Evolutionary conservation across 495 filamentous ascomycete species (phyloP), one percentile per base, ranked within the genome.

Genomic region (Tetracladium setigerum): DNA sequence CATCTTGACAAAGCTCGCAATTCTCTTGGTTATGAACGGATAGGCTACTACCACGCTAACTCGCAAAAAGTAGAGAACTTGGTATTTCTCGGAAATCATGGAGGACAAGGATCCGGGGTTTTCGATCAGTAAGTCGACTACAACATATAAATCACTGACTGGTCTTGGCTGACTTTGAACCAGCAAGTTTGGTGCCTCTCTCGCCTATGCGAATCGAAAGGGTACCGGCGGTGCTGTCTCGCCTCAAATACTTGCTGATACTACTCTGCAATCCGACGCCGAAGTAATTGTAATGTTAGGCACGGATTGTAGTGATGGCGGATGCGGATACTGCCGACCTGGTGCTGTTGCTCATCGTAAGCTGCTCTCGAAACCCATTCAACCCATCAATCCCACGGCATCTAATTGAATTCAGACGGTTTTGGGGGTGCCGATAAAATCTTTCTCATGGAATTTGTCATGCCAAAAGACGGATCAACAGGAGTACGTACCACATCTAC

Each of bases 391-490:
- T 5, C 3, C 13, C n/a, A 5, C n/a, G 32, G 14, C 2, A 19
- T 15, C 50, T 33, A 16, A 32, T 30, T 30, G 10, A 35, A 22
- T 19, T 41, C 43, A 85, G 80, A 84, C 57, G 85, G 85, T 37
- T 87, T 84, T 52, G 67, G 49, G 18, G 81, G 80, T 17, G 60
- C 73, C 5, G 58, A 70, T 31, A 86, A 84, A 61, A 61, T 80
- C 32, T 86, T 87, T 66, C 61, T 86, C 22, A 63, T 81, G 27
- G 79, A 87, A 41, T 87, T 86, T 61, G 56, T 61, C 13, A 87
- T 87, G 83, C 84, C 85, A 0, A 42, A 60, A 22, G 64, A 77
- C 50, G 62, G 64, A 44, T 54, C 60, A 27, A 60, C 58, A 6
- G 63, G 66, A 33, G 62, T 60, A 30, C 73, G 45, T 30, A 70